Evolutionary conservation across 192 early-diverging fungal genomes (phyloP).

Genomic region (Umbelopsis sp.): DNA sequence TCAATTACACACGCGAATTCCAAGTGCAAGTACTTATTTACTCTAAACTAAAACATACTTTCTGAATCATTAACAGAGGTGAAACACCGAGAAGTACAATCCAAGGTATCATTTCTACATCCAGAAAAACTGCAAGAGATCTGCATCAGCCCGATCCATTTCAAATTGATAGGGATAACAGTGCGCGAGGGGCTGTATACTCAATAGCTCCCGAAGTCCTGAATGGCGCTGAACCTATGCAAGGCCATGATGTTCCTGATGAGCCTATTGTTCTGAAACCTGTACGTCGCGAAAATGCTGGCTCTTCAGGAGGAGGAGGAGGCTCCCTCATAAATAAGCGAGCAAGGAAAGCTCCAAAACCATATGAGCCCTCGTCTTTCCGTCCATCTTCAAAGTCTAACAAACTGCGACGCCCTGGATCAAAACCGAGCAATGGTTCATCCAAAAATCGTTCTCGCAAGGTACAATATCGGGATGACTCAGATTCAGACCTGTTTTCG

Average conservation of each 20-base stretch:
- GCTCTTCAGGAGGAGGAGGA: not conserved
- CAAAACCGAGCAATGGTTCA: slow-evolving; percentile 8
- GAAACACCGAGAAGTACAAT: slow-evolving; percentile 50
- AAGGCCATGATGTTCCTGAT: slow-evolving; percentile 30
- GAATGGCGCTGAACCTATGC: slow-evolving; percentile 27
- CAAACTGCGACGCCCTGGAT: not conserved
- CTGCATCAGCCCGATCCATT: slow-evolving; percentile 39
- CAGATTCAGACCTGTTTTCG: slow-evolving; percentile 29
- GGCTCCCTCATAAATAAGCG: not conserved
- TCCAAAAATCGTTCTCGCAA: slow-evolving; percentile 3
- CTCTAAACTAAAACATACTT: not conserved
- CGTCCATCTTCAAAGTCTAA: not conserved
- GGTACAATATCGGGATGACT: slow-evolving; percentile 17
- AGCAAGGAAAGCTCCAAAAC: slow-evolving; percentile 7
- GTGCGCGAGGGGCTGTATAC: slow-evolving; percentile 37
- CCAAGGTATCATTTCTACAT: slow-evolving; percentile 52
- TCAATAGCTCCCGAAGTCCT: slow-evolving; percentile 39
- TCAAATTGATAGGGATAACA: slow-evolving; percentile 40
- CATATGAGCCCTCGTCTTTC: not conserved
- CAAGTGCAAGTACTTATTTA: not conserved
- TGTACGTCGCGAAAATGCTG: slow-evolving; percentile 8
- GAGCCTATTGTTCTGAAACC: slow-evolving; percentile 34
- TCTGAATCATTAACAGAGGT: slow-evolving; percentile 31
- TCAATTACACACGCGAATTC: not conserved
- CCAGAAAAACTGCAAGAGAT: slow-evolving; percentile 36